Base-by-base conservation (phyloP, 345 rosid genomes). In the Cochlearia excelsa region DNA sequence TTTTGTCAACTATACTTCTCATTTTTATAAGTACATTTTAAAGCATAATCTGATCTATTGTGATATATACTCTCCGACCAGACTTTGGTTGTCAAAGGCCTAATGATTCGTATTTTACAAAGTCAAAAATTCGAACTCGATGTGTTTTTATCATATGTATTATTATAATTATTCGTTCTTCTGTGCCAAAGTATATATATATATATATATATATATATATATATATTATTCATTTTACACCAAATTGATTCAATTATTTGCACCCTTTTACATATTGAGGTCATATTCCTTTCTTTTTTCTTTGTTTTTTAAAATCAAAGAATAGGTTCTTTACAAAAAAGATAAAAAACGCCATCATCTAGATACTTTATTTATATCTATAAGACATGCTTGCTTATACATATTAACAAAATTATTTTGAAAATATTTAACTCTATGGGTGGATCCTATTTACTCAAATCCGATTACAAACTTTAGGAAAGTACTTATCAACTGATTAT, bases 1-100 rank as follows among this genome's bases (percentile, higher is more conserved):
- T 16, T 16, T 16, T 16, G 23, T 16, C 23, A 16, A 16, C 23
- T 16, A 16, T 16, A 16, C 23, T 16, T 16, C 23, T 16, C 23
- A 16, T 16, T 16, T 16, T 16, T 16, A 16, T 16, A 16, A 0
- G 23, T 16, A 33, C 5, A 33, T 44, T 31, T 58, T 30, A 5
- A 9, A 31, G 43, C 50, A 40, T 31, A 41, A 26, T 42, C 37
- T 30, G 10, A 16, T 16, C 23, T 16, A 16, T 16, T 16, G 39
- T 58, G 37, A 49, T 63, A 43, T 57, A 40, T 66, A 45, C 27
- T 57, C 46, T 58, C 71, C 50, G 71, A 58, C 64, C 30, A 50
- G 64, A 57, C 26, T 57, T 57, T 58, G 9, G 64, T 58, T 57
- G 58, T 66, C 71, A 57, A 57, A 33, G 51, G 58, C 71, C 30